phyloP scores from a whole-genome alignment of 148 eudicot genomes.

The Selenicereus undatus region DNA sequence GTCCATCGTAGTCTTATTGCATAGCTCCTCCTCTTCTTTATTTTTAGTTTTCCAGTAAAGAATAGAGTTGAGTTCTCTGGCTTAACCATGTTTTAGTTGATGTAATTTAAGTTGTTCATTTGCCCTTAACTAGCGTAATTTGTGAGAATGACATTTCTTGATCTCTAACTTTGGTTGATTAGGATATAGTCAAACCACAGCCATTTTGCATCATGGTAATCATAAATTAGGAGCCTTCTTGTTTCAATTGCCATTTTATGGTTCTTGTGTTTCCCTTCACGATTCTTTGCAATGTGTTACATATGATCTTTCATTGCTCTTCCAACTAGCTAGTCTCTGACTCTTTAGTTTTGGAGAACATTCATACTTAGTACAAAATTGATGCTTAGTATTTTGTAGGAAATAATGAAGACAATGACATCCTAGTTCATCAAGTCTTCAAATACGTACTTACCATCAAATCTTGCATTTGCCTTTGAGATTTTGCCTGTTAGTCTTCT shows the following conservation, averaged over 20 bases:
- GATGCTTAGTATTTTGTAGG: neutral
- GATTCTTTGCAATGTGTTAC: neutral
- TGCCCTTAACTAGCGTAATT: neutral
- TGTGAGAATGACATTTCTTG: neutral
- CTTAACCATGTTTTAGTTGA: neutral
- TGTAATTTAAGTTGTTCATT: neutral
- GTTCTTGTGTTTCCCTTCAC: neutral
- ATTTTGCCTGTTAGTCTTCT: neutral
- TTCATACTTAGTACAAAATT: conserved; percentile 1
- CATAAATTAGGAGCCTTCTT: neutral
- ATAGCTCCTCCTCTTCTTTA: neutral
- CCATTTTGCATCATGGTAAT: neutral
- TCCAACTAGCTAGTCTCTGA: neutral
- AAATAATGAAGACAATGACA: neutral
- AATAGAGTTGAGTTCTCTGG: neutral
- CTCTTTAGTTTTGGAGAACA: neutral
- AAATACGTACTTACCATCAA: neutral
- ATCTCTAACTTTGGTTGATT: neutral
- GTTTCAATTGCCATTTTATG: neutral
- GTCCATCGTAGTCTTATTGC: neutral
- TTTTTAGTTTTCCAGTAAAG: neutral
- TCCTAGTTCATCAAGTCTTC: neutral
- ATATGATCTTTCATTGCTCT: too few species aligned
- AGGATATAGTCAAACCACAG: neutral
- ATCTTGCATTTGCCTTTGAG: neutral